Conservation (phyloP, 306 rosid genomes). For the Quercus berberidifolia region DNA sequence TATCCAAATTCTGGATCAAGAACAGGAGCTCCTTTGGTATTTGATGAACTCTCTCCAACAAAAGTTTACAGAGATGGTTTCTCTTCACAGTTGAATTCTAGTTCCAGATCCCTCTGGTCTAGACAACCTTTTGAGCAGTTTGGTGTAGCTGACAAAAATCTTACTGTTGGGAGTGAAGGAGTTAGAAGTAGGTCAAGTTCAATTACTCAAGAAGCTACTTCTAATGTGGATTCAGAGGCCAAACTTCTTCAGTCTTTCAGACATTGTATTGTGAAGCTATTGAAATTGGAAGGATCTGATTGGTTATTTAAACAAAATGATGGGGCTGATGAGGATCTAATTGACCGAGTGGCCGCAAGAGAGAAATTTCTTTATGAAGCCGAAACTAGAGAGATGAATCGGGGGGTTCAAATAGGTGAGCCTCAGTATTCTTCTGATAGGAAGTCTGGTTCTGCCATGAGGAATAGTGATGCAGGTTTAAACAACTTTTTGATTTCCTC, state of each 20-base stretch:
- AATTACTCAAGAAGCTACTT: conserved; percentile 43
- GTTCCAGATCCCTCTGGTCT: conserved; percentile 81
- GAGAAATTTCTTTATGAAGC: conserved; percentile 74
- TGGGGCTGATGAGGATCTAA: conserved; percentile 91
- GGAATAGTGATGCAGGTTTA: conserved; percentile 38
- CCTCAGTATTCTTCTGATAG: conserved; percentile 53
- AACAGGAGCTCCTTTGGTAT: conserved; percentile 58
- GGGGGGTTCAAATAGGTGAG: conserved; percentile 40
- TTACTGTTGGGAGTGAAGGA: conserved; percentile 39
- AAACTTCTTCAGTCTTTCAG: conserved; percentile 83
- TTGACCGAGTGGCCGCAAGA: conserved; percentile 84
- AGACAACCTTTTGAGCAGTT: conserved; percentile 93
- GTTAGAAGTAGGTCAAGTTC: conserved; percentile 39
- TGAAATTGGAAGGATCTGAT: conserved; percentile 91
- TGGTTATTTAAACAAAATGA: conserved; percentile 85
- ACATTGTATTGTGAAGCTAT: conserved; percentile 70
- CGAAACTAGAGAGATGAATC: conserved; percentile 65
- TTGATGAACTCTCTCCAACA: conserved; percentile 73
- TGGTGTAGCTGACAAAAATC: conserved; percentile 59
- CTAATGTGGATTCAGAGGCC: conserved; percentile 55
- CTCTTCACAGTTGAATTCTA: conserved; percentile 58
- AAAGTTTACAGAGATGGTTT: conserved; percentile 42
- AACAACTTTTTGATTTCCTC: conserved; percentile 44
- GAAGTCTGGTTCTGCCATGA: conserved; percentile 41
- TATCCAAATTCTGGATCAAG: conserved; percentile 49